Evolutionary conservation across 257 asterid species (phyloP).

Genomic region (Scutellaria baicalensis): DNA sequence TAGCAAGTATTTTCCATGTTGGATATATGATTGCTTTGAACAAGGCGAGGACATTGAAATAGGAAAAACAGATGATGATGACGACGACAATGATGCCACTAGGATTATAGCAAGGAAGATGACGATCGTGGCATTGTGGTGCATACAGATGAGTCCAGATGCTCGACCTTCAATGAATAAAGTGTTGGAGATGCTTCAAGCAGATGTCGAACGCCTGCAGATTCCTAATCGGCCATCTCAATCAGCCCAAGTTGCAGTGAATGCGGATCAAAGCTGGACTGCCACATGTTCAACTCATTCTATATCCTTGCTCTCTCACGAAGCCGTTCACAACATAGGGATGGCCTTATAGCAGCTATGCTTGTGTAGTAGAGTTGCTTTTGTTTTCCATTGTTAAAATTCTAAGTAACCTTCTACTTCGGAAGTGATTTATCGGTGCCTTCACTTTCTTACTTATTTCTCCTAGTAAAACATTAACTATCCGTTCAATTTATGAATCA

Average conservation of each 20-base stretch:
- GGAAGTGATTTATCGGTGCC: no score
- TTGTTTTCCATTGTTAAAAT: no score
- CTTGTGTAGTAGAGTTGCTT: no score
- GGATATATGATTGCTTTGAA: conserved; percentile 10
- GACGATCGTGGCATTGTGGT: conserved; percentile 3
- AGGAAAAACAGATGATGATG: neutral
- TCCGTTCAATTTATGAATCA: no score
- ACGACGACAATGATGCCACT: neutral
- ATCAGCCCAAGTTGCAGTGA: neutral
- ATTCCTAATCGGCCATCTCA: neutral
- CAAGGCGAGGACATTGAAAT: conserved; percentile 7
- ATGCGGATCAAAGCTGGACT: neutral
- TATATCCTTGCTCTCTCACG: neutral
- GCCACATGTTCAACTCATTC: neutral
- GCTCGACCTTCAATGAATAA: no score
- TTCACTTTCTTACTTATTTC: no score
- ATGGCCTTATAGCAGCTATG: no score
- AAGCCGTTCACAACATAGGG: neutral
- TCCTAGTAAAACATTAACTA: no score
- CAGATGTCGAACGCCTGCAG: neutral
- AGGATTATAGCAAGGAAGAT: conserved; percentile 6
- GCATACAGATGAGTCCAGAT: no score
- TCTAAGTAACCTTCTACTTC: no score
- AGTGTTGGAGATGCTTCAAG: neutral
- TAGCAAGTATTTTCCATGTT: neutral